Evolutionary conservation across 495 filamentous ascomycete genomes (phyloP), one percentile per base, ranked within the genome.

Genomic region (Penicillium dipodomyicola): DNA sequence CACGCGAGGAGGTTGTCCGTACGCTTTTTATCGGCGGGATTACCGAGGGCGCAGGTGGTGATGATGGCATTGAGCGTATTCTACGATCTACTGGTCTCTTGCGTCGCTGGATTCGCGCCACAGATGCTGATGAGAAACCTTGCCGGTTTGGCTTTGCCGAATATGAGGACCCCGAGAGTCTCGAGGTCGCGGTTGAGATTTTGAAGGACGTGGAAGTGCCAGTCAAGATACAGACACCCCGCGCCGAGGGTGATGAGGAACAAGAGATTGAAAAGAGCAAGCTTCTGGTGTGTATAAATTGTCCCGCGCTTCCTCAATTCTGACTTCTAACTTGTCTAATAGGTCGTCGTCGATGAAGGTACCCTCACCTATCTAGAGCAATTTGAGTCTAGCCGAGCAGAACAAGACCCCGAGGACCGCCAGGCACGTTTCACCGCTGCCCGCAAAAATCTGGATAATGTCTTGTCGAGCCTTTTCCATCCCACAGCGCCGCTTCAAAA

Each of bases 71-170:
- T 55, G 91, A 99, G 77, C 82, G 80, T 42, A 85, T 99, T 42
- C 75, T 99, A 35, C 75, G 82, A 42, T 82, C 85, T 55, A 90
- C 89, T 4, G 95, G 91, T 22, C 86, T 79, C 71, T 72, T 97
- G 37, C 82, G 87, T 42, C 86, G 89, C 52, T 99, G 93, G 93
- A 90, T 88, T 50, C 79, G 90, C 65, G 88, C 87, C 25, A 87
- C 84, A 30, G 85, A 94, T 72, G 86, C 89, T 32, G 87, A 95
- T 61, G 84, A 87, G 48, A 96, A 95, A 77, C 84, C 85, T 45
- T 89, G 87, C 68, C 84, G 85, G 52, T 97, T 97, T 76, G 95
- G 94, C 37, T 97, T 99, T 75, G 94, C 92, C 57, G 92, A 97
- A 75, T 99, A 88, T 74, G 93, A 96, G 57, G 92, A 97, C 74